Conservation (phyloP, 2,329 filamentous ascomycete genomes). For the Purpureocillium lavendulum region DNA sequence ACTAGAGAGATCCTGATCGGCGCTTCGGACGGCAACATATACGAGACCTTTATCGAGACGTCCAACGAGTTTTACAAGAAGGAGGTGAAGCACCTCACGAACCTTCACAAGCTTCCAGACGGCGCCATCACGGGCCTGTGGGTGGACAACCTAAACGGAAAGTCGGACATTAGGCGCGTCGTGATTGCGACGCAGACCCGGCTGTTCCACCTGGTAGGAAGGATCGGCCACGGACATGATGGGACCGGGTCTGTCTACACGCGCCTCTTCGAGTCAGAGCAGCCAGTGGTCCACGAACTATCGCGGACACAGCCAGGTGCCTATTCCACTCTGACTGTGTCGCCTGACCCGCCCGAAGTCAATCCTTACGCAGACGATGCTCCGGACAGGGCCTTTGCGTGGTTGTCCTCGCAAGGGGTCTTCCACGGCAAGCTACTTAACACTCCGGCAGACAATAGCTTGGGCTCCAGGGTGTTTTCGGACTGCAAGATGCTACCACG, state of each 20-base stretch:
- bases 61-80: conserved; percentile 91
- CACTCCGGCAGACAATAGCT: conserved; percentile 46
- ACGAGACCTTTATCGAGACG: conserved; percentile 91
- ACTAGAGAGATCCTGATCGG: conserved; percentile 91
- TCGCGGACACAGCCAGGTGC: conserved; percentile 47
- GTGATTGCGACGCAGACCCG: conserved; percentile 71
- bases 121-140: conserved; percentile 79
- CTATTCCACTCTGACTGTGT: conserved; percentile 60
- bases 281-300: conserved; percentile 67
- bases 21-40: conserved; percentile 87
- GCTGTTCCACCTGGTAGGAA: conserved; percentile 75
- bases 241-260: conserved; percentile 80
- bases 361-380: conserved; percentile 50
- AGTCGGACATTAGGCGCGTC: conserved; percentile 65
- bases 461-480: conserved; percentile 68
- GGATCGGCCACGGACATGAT: conserved; percentile 65
- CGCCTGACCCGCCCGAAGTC: conserved; percentile 59
- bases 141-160: conserved; percentile 64
- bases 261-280: conserved; percentile 80
- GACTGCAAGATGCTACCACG: conserved; percentile 71
- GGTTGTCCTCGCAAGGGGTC: conserved; percentile 81
- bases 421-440: conserved; percentile 75
- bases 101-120: conserved; percentile 73
- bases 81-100: conserved; percentile 86
- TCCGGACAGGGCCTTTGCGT: conserved; percentile 73